These are phyloP conservation scores for Plicaturopsis crispa DNA, from an alignment of 768 basidiomycete genomes.

Conservation along the genomic window DNA sequence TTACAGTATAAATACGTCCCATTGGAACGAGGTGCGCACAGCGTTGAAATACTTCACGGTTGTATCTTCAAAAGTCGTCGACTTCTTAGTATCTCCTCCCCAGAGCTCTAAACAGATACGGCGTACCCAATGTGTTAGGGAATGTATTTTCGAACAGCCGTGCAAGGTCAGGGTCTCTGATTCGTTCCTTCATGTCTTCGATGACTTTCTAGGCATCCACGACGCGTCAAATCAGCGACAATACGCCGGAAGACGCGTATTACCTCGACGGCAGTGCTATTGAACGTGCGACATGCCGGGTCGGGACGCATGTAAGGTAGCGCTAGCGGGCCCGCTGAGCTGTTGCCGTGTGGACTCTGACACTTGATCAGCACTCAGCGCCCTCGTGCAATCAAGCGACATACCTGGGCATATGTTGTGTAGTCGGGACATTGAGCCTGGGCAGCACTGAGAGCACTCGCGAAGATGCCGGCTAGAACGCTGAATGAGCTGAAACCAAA, in stretches of 20 bases:
- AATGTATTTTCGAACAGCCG: constrained; percentile 78
- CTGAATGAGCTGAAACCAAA: too few species aligned
- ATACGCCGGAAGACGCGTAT: background rate
- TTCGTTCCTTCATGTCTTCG: constrained; percentile 57
- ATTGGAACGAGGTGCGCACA: constrained; percentile 23
- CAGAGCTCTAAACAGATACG: background rate
- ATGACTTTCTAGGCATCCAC: constrained; percentile 50
- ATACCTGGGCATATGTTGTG: constrained; percentile 49
- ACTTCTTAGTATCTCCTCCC: background rate
- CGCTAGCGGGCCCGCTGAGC: constrained; percentile 50
- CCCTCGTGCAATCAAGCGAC: constrained; percentile 5
- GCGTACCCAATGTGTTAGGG: constrained; percentile 70
- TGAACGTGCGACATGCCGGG: constrained; percentile 67
- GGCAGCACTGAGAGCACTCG: constrained; percentile 9
- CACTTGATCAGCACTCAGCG: constrained; percentile 3
- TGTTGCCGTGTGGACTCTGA: constrained; percentile 52
- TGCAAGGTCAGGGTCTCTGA: constrained; percentile 74
- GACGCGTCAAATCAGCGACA: background rate
- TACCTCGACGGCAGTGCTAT: constrained; percentile 69
- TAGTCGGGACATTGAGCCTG: constrained; percentile 50
- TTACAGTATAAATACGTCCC: constrained; percentile 2
- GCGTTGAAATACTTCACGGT: constrained; percentile 70
- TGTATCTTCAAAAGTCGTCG: constrained; percentile 40
- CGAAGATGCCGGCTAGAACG: background rate
- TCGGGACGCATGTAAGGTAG: constrained; percentile 71